Evolutionary conservation across 345 rosid species (phyloP), one percentile per base, ranked within the genome.

Genomic region (Cardamine resedifolia): DNA sequence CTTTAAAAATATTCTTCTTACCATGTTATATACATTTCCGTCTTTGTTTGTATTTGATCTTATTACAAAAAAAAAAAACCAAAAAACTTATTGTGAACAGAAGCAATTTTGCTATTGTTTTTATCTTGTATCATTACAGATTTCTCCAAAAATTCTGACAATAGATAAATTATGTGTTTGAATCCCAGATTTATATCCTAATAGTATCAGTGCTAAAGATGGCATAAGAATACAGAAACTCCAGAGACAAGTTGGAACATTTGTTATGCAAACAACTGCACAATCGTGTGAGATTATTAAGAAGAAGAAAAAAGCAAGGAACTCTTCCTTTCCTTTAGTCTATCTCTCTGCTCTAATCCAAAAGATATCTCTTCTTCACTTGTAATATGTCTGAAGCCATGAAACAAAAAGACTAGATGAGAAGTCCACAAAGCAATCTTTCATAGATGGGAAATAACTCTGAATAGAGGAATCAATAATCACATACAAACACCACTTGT

Each of bases 301-400:
- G 26, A 48, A 47, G 5, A 48, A 19, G 3, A 3, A 66, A 34
- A 65, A 48, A 15, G 15, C 8, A 10, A 72, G 16, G 5, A 56
- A 33, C 65, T 44, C 64, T 44, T 64, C 48, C 56, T 55, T 43
- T 5, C 33, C 56, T 67, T 27, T 8, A 38, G 28, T 33, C 41
- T 8, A 50, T 30, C 20, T 44, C 48, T 50, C 62, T 21, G 73
- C 62, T 39, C 62, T 23, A 49, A n/a, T 38, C 67, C 63, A 60
- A 58, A 24, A 41, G 0, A 41, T 19, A 1, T 52, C 27, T 33
- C 44, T 68, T 60, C 58, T 52, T 75, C 63, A 31, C 64, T 61
- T 53, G 73, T 34, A 18, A 26, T 11, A 33, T 10, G 50, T 53
- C 79, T 61, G 64, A 62, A 61, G 49, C 39, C 63, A 75, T 19